Evolutionary conservation across 371 early-diverging fungal genomes (phyloP).

Genomic region (Zychaea mexicana): DNA sequence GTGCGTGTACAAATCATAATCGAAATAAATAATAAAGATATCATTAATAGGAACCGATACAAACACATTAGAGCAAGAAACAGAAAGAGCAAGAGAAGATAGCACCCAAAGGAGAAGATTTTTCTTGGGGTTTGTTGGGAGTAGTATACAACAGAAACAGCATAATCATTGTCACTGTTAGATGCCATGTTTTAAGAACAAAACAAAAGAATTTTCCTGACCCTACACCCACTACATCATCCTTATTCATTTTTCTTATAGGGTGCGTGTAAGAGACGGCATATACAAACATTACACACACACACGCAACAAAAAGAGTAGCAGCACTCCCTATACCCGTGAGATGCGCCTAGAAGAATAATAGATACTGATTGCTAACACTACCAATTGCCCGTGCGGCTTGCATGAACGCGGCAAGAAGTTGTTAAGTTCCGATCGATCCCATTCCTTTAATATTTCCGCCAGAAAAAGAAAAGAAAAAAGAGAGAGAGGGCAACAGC

Average conservation of each 20-base stretch:
- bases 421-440: conserved; percentile 12
- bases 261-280: too few relatives aligned
- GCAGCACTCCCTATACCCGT: neutral
- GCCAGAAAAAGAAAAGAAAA: neutral
- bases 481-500: neutral
- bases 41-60: too few relatives aligned
- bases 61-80: neutral
- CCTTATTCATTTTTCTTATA: neutral
- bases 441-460: conserved; percentile 14
- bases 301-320: neutral
- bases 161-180: too few relatives aligned
- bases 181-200: too few relatives aligned
- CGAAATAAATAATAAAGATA: too few relatives aligned
- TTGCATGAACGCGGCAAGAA: conserved; percentile 6
- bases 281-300: neutral
- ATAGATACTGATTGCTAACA: conserved; percentile 1
- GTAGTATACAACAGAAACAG: too few relatives aligned
- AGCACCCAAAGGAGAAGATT: too few relatives aligned
- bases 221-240: neutral
- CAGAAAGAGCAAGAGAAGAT: neutral
- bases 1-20: too few relatives aligned
- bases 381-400: conserved; percentile 9
- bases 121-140: too few relatives aligned
- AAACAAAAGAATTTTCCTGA: neutral
- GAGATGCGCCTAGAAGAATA: conserved; percentile 4